Evolutionary conservation across 208 protist species (phyloP).

Genomic region (Acanthamoeba comandoni): DNA sequence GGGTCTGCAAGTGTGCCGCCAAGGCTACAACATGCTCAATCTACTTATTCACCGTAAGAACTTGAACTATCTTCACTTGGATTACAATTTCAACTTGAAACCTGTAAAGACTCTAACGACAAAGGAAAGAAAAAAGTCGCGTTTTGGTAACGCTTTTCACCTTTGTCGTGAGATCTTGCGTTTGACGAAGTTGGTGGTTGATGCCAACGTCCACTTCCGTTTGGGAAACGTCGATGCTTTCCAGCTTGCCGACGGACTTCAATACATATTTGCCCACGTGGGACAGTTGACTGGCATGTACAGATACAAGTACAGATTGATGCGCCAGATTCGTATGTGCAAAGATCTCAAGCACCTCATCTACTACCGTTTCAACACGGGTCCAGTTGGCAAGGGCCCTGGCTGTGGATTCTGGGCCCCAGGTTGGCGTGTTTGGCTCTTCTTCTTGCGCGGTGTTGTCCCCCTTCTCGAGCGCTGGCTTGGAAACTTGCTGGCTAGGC

Average conservation of each 20-base stretch:
- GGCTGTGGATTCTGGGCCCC: constrained; percentile 99
- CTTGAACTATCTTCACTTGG: constrained; percentile 99
- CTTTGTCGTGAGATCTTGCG: constrained; percentile 98
- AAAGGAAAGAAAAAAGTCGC: constrained; percentile 99
- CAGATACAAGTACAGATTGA: constrained; percentile 99
- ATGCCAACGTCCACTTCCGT: constrained; percentile 99
- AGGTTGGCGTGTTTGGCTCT: constrained; percentile 99
- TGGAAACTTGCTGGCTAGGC: constrained; percentile 98
- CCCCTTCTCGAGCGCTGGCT: constrained; percentile 99
- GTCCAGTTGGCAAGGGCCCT: constrained; percentile 98
- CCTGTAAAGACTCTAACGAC: constrained; percentile 99
- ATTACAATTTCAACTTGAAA: constrained; percentile 99
- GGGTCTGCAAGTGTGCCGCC: constrained; percentile 98
- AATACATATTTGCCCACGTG: constrained; percentile 99
- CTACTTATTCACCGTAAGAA: constrained; percentile 99
- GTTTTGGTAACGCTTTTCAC: constrained; percentile 99
- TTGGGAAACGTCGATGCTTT: constrained; percentile 98
- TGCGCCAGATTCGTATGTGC: constrained; percentile 98
- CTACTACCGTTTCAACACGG: constrained; percentile 98
- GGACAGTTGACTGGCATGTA: constrained; percentile 99
- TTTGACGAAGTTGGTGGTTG: constrained; percentile 99
- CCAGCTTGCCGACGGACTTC: constrained; percentile 99
- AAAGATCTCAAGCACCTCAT: constrained; percentile 99
- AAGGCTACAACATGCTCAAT: constrained; percentile 99
- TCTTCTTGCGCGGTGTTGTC: constrained; percentile 99